Evolutionary conservation across 192 early-diverging fungal species (phyloP).

Genomic region (Thamnidium elegans): DNA sequence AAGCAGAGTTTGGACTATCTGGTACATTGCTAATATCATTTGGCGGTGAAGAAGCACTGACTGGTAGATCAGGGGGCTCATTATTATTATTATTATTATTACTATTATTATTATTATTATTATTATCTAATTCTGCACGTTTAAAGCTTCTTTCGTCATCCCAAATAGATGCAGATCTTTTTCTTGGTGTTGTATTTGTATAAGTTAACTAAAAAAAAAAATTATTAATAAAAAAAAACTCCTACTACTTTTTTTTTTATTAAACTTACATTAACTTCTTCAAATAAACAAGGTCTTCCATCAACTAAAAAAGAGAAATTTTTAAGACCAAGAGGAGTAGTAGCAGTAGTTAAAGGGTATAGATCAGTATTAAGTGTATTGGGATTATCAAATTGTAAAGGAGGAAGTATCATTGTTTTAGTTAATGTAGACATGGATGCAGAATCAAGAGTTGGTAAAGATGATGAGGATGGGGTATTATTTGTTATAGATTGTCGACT

Average conservation of each 20-base stretch:
- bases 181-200: slow-evolving; percentile 13
- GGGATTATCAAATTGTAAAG: slow-evolving; percentile 11
- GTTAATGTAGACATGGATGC: slow-evolving; percentile 5
- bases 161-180: slow-evolving; percentile 10
- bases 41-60: too few relatives aligned
- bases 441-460: neutral
- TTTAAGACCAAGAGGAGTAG: slow-evolving; percentile 9
- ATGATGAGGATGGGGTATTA: neutral
- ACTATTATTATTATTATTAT: slow-evolving; percentile 57
- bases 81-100: slow-evolving; percentile 14
- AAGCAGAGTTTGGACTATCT: slow-evolving; percentile 35
- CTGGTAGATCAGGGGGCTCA: too few relatives aligned
- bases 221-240: neutral
- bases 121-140: slow-evolving; percentile 56
- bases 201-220: neutral
- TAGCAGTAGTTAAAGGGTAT: slow-evolving; percentile 14
- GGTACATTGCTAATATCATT: neutral
- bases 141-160: slow-evolving; percentile 12
- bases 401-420: neutral
- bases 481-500: slow-evolving; percentile 13
- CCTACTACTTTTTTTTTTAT: neutral
- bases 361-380: slow-evolving; percentile 2
- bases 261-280: slow-evolving; percentile 12
- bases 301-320: slow-evolving; percentile 15
- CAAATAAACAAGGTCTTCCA: slow-evolving; percentile 17